Evolutionary conservation across 495 filamentous ascomycete species (phyloP).

Genomic region (Penicillium tannophilum): DNA sequence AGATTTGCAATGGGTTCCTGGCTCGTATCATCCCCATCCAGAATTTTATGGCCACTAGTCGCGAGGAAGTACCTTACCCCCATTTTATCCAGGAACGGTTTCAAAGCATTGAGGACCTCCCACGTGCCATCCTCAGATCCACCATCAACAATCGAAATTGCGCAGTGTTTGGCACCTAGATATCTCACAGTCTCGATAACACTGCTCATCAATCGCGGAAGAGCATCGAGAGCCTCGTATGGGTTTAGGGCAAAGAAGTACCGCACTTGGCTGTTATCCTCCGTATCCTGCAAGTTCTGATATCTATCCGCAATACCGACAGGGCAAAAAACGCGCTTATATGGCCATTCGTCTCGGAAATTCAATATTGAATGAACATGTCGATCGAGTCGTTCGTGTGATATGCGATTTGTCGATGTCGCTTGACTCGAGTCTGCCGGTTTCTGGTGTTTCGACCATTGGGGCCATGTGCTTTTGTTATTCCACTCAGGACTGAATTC

Average conservation of each 20-base stretch:
- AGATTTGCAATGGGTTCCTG: slow-evolving; percentile 44
- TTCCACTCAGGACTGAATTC: slow-evolving; percentile 14
- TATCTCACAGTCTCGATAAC: slow-evolving; percentile 49
- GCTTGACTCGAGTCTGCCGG: neutral
- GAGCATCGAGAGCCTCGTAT: slow-evolving; percentile 38
- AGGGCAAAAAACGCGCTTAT: slow-evolving; percentile 15
- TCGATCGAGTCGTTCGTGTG: neutral
- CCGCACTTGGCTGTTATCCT: slow-evolving; percentile 16
- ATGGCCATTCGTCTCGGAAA: slow-evolving; percentile 7
- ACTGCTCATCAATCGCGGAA: slow-evolving; percentile 49
- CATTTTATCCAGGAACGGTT: slow-evolving; percentile 32
- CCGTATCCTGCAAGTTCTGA: slow-evolving; percentile 16
- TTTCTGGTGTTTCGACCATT: slow-evolving; percentile 5
- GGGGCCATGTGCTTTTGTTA: slow-evolving; percentile 8
- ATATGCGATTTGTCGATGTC: slow-evolving; percentile 6
- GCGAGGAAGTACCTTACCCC: slow-evolving; percentile 38
- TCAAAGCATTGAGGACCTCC: slow-evolving; percentile 44
- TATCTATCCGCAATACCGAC: slow-evolving; percentile 23
- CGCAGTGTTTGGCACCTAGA: slow-evolving; percentile 49
- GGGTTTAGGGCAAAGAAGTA: slow-evolving; percentile 56
- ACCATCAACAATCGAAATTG: slow-evolving; percentile 52
- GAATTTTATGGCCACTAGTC: slow-evolving; percentile 40
- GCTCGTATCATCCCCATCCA: slow-evolving; percentile 24
- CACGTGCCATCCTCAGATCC: slow-evolving; percentile 53
- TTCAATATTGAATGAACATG: slow-evolving; percentile 14